Base-by-base conservation (phyloP, 805 yeast genomes). In the Tetrapisispora taiwanensis region DNA sequence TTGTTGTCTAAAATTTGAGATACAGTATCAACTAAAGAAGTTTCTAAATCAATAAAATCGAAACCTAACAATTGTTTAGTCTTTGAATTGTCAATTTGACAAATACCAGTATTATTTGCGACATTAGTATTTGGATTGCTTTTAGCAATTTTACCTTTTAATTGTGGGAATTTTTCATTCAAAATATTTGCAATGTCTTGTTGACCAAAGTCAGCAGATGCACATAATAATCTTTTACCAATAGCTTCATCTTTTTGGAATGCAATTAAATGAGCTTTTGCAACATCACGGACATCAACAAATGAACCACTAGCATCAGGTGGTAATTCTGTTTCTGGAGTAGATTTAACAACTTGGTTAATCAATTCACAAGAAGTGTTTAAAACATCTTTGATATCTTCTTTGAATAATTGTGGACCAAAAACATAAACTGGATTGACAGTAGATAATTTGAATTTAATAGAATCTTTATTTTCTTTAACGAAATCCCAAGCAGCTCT, bases 241-340 rank as follows among this genome's bases (percentile, higher is more conserved):
- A 52, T 44, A 36, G 50, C 48, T 20, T 65, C 62, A 27, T 56
- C 60, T 43, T 60, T 64, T 51, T 70, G 72, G 44, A 75, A 65
- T 2, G 81, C 79, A 20, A 58, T 51, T n/a, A 75, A 53, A 53
- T 80, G 85, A 8, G 80, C 76, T 42, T 54, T 56, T 13, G 84
- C 84, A 30, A 75, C 81, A 54, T 80, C 84, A 54, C 83, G 70
- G 13, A 79, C 84, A 56, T 79, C 82, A 38, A 75, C 66, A 39
- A 56, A 67, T 13, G 52, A 53, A 49, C 56, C 51, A 17, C 20
- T 18, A 30, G 32, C 24, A 6, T 34, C 38, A 13, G 26, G n/a
- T 13, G 41, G 26, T 15, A 28, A 35, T 9, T 33, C n/a, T 13
- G 35, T 15, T 18, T 43, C 34, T 34, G 66, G 46, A 10, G 51